These are phyloP conservation scores for Letharia columbiana DNA, from an alignment of 495 filamentous ascomycete genomes.

Conservation along the genomic window DNA sequence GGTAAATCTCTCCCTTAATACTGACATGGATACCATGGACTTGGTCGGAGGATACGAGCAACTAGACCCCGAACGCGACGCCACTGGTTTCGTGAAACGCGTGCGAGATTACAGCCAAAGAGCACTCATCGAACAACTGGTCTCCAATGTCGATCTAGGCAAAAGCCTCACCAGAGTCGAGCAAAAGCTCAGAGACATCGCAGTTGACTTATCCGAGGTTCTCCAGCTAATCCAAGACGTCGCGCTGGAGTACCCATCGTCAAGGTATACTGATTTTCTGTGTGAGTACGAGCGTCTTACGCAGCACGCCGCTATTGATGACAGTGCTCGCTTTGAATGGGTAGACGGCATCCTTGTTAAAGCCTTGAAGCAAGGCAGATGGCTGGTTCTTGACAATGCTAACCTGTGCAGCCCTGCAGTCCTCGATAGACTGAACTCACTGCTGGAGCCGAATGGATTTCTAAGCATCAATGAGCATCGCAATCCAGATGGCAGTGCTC, in stretches of 20 bases:
- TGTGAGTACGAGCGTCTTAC: conserved; percentile 35
- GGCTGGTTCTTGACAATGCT: conserved; percentile 93
- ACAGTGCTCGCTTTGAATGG: conserved; percentile 84
- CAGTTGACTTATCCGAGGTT: background rate
- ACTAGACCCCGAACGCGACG: conserved; percentile 64
- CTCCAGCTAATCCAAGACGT: background rate
- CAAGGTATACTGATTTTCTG: conserved; percentile 26
- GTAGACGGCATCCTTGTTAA: conserved; percentile 84
- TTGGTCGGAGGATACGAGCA: conserved; percentile 96
- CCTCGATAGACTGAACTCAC: conserved; percentile 86
- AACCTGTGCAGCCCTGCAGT: conserved; percentile 94
- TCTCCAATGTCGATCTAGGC: background rate
- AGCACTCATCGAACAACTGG: conserved; percentile 10
- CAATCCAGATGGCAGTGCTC: conserved; percentile 69
- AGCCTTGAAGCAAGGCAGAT: conserved; percentile 76
- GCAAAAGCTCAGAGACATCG: background rate
- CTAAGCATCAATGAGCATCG: conserved; percentile 89
- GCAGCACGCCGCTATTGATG: conserved; percentile 30
- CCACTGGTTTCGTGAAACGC: conserved; percentile 46
- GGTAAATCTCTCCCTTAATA: conserved; percentile 73
- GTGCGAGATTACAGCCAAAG: conserved; percentile 32
- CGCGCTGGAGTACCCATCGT: conserved; percentile 8
- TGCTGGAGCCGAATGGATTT: conserved; percentile 82
- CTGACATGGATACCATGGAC: conserved; percentile 94
- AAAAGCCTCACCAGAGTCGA: background rate